Evolutionary conservation across 805 yeast species (phyloP), one percentile per base, ranked within the genome.

Genomic region (Blastobotrys americana): DNA sequence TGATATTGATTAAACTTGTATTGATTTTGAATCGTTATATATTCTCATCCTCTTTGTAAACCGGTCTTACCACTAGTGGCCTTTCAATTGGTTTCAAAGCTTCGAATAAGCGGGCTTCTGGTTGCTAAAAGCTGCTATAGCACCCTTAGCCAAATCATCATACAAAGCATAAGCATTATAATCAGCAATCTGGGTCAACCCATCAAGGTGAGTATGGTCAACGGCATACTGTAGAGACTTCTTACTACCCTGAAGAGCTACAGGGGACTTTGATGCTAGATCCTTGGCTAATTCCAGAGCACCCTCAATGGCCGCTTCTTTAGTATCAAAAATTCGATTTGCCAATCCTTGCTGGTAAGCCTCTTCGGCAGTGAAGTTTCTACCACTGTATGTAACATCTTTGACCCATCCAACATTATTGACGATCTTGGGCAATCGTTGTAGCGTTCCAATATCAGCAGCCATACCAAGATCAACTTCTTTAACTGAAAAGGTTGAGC

Each of bases 381-480:
- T 73, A 5, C 82, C 90, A 0, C 87, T 78, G 50, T 77, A 69
- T 3, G 83, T 77, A 39, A 76, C 62, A 52, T 80, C 83, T 57
- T 71, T 72, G 48, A 81, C 63, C 65, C 76, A 69, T 3, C 85
- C 78, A 13, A 67, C 63, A 58, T 80, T 80, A 36, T 71, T 72
- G 16, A 73, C 72, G 1, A 79, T 45, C 16, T 57, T 56, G 3
- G 85, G 81, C 46, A 82, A 55, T 56, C 90, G 69, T 62, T 84
- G 89, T 46, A 84, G 66, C 1, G 84, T 72, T 3, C 94, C 94
- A 55, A 84, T 81, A 58, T 84, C 93, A 1, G 93, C 88, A 33
- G 84, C 74, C 57, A 84, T 70, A 2, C 90, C 93, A 43, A 84
- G 69, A 49, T 78, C 76, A 48, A 83, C 77, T 63, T 84, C 94